Base-by-base conservation (phyloP, 495 filamentous ascomycete species). In the Penicillium coprophilum region DNA sequence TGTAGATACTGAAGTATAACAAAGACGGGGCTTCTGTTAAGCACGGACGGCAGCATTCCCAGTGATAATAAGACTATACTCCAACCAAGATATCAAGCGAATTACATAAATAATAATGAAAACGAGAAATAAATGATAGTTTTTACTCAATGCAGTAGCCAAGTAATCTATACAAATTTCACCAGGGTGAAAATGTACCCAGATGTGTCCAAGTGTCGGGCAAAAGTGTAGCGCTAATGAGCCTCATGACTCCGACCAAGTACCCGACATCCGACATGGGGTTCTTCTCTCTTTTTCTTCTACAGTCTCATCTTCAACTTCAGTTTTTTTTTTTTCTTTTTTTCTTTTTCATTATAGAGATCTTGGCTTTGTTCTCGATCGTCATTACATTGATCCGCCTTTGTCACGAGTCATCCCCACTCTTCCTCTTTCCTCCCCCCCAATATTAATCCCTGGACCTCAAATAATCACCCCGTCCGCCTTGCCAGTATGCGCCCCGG, bases 11-110 rank as follows among this genome's bases (percentile, higher is more conserved):
- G 15, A 46, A 46, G 43, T 12, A 19, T 19, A 46, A 28, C 23
- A 46, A 28, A 46, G 21, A 50, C 23, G n/a, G n/a, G 43, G 50
- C 38, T 52, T 11, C 45, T 34, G 30, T 43, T 17, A 19, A 68
- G 67, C 67, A 70, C 67, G 55, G 67, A 70, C 67, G 62, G 40
- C 54, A 66, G 65, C 67, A 66, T 60, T 40, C 38, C 53, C 55
- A 51, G 48, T 28, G 21, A n/a, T n/a, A 28, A 45, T 11, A 10
- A 10, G 15, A n/a, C 34, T 36, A 36, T 36, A 36, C 7, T n/a
- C n/a, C n/a, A 34, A 34, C 12, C 9, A 13, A 36, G 1, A 36
- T 2, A 6, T 32, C 10, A 36, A n/a, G 15, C 30, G 6, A 30
- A 45, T 0, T 15, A 6, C 27, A n/a, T 27, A 30, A 19, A 28